Evolutionary conservation across 176 grass and related monocot genomes (phyloP).

Genomic region (Elymus sibiricus): DNA sequence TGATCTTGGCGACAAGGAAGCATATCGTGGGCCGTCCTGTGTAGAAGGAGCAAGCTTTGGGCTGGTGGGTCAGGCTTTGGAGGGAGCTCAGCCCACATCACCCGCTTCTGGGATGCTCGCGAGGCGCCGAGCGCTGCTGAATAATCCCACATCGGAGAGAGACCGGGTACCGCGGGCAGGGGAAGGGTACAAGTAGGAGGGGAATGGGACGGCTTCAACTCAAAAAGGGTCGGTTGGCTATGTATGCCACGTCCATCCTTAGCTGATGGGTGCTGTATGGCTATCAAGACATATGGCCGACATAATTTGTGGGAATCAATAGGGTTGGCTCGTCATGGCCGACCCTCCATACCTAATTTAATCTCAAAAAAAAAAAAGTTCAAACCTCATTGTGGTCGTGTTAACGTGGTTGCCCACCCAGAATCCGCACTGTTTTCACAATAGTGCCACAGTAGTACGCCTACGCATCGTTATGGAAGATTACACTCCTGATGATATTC

Average conservation of each 20-base stretch:
- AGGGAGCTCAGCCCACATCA: neutral
- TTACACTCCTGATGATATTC: too few species aligned
- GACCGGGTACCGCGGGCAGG: too few species aligned
- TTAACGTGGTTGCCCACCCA: too few species aligned
- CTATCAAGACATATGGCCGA: conserved; percentile 99
- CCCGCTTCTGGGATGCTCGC: neutral
- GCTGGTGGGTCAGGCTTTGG: neutral
- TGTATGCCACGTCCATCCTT: conserved; percentile 84
- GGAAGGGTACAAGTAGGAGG: neutral
- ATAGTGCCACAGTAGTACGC: too few species aligned
- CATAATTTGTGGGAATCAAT: conserved; percentile 64
- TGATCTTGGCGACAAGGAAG: too few species aligned
- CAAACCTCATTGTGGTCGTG: too few species aligned
- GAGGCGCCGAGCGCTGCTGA: neutral
- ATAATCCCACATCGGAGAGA: conserved; percentile 36
- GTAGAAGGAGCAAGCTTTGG: too few species aligned
- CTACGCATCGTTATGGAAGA: too few species aligned
- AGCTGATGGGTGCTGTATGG: conserved; percentile 88
- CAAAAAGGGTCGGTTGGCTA: conserved; percentile 82
- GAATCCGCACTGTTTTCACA: too few species aligned
- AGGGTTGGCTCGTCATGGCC: conserved; percentile 85
- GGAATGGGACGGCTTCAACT: rapidly evolving
- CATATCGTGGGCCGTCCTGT: too few species aligned
- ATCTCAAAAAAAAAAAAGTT: too few species aligned
- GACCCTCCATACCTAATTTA: conserved; percentile 31